Conservation (phyloP, 306 rosid species). For the Dalbergia cochinchinensis region DNA sequence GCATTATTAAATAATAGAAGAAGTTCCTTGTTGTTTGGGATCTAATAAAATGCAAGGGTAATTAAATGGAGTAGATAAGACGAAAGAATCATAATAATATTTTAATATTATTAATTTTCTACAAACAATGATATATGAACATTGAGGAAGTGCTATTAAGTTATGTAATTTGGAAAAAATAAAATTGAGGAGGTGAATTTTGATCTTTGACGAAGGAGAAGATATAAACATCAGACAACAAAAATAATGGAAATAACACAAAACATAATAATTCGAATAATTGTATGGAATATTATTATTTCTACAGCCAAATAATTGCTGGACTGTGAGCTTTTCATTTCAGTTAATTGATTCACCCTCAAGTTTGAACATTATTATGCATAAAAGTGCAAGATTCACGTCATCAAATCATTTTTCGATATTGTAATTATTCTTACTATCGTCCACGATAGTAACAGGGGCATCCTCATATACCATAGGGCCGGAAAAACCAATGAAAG, state of each 20-base stretch:
- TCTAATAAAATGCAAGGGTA: not conserved
- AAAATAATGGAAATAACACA: not conserved
- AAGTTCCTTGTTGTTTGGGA: not conserved
- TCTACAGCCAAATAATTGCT: not conserved
- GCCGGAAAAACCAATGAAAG: not conserved
- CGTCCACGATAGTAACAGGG: not conserved
- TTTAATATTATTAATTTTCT: not conserved
- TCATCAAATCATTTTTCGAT: not conserved
- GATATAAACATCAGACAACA: not conserved
- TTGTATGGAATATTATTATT: too few relatives aligned
- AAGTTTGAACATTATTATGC: not conserved
- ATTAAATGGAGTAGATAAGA: not conserved
- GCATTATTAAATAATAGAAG: not conserved
- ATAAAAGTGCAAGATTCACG: conserved; percentile 4
- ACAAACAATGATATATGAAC: not conserved
- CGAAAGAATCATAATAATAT: not conserved
- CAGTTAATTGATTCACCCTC: not conserved
- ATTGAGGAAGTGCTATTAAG: not conserved
- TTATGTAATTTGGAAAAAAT: too few relatives aligned
- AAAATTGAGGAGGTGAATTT: too few relatives aligned
- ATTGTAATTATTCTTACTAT: not conserved
- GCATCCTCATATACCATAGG: not conserved
- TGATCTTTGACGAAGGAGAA: not conserved
- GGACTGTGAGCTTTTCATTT: not conserved
- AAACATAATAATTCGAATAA: not conserved